phyloP scores from a whole-genome alignment of 177 flowering plant species.

The Viscum album region DNA sequence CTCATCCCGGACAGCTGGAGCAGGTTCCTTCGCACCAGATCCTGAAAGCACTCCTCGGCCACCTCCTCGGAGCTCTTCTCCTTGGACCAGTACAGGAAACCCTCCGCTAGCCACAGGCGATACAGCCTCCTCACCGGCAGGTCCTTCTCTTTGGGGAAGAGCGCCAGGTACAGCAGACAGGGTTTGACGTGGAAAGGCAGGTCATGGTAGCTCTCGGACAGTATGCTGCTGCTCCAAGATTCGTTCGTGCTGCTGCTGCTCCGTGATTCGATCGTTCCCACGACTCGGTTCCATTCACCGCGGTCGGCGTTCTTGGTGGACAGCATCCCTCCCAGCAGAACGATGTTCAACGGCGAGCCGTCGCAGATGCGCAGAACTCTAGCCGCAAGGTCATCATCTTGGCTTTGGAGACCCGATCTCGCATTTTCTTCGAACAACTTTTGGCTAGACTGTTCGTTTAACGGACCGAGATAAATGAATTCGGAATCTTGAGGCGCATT shows the following conservation, averaged over 20 bases:
- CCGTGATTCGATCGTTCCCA: not conserved
- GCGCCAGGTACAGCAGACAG: constrained; percentile 15
- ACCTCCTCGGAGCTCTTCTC: constrained; percentile 8
- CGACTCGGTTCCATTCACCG: not conserved
- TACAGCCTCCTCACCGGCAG: constrained; percentile 16
- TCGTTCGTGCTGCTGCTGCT: not conserved
- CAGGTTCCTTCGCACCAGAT: constrained; percentile 10
- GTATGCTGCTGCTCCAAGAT: too few species aligned
- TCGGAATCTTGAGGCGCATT: not conserved
- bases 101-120: constrained; percentile 21
- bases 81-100: constrained; percentile 11
- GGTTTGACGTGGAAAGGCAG: constrained; percentile 2
- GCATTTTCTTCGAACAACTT: not conserved
- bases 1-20: constrained; percentile 15
- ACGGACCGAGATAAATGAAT: not conserved
- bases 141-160: constrained; percentile 17
- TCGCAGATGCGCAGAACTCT: not conserved
- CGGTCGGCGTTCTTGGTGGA: constrained; percentile 1
- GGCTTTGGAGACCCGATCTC: too few species aligned
- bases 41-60: constrained; percentile 10
- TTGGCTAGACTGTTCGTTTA: not conserved
- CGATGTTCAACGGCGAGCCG: constrained; percentile 2
- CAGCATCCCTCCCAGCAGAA: constrained; percentile 15
- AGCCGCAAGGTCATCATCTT: not conserved
- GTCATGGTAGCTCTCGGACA: constrained; percentile 14